A percentile compares a stretch with the other conserved stretches of the same genome.
These are phyloP conservation scores for Cladosporium colombiae DNA, from an alignment of 2,329 filamentous ascomycete species.

Conservation along the genomic window DNA sequence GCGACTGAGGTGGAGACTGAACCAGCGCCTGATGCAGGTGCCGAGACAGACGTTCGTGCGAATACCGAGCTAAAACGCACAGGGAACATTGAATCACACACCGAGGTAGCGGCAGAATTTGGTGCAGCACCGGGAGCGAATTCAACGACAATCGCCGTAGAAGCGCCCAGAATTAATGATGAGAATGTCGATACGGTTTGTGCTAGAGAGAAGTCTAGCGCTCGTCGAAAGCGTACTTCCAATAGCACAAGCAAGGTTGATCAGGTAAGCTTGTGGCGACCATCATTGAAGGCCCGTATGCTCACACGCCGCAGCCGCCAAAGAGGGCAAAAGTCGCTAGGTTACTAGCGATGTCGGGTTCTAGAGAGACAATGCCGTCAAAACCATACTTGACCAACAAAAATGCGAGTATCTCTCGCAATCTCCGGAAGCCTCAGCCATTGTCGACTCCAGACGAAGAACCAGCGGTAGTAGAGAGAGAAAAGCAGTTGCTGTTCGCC, in stretches of 20 bases:
- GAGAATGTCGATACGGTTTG: neutral
- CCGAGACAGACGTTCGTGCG: constrained; percentile 3
- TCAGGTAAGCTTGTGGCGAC: constrained; percentile 7
- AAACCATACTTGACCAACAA: neutral
- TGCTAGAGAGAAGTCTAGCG: constrained; percentile 3
- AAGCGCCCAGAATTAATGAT: neutral
- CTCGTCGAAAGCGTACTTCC: constrained; percentile 1
- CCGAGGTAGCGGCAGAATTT: neutral
- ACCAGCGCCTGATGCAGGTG: constrained; percentile 7
- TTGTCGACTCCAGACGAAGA: too few relatives aligned
- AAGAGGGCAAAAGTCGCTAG: constrained; percentile 9
- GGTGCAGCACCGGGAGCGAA: neutral
- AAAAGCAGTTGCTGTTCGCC: too few relatives aligned
- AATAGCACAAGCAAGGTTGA: constrained; percentile 4
- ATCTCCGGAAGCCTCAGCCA: too few relatives aligned
- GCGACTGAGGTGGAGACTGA: neutral
- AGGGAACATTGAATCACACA: constrained; percentile 10
- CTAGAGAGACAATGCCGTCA: constrained; percentile 1
- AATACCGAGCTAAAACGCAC: constrained; percentile 8
- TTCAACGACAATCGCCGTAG: neutral
- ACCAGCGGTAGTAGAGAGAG: too few relatives aligned
- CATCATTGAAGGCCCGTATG: constrained; percentile 1
- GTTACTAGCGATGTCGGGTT: neutral
- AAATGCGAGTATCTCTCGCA: too few relatives aligned
- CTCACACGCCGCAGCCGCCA: constrained; percentile 7